Percentiles rank a stretch among this genome's conserved stretches.
Conservation (phyloP, 495 filamentous ascomycete genomes). For the Penicillium ochrochloron region DNA sequence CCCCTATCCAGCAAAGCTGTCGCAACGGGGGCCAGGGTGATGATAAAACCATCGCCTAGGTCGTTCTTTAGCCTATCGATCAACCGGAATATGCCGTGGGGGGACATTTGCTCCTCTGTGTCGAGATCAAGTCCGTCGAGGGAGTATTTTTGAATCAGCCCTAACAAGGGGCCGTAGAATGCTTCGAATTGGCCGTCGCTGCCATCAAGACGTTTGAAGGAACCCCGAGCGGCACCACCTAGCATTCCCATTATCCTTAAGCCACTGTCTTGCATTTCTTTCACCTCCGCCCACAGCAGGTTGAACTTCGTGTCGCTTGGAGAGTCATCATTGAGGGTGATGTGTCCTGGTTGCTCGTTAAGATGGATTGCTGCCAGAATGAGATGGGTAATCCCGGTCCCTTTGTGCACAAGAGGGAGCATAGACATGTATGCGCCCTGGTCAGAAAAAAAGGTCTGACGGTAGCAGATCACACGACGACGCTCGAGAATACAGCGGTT, state of each 20-base stretch:
- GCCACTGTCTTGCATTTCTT: constrained; percentile 51
- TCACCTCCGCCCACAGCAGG: not conserved
- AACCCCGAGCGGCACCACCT: constrained; percentile 75
- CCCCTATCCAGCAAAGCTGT: constrained; percentile 61
- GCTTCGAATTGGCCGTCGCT: constrained; percentile 60
- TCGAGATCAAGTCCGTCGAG: constrained; percentile 81
- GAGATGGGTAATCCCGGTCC: not conserved
- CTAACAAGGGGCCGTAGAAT: constrained; percentile 69
- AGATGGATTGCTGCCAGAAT: not conserved
- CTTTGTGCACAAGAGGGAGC: not conserved
- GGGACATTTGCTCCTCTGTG: constrained; percentile 77
- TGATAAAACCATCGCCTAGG: constrained; percentile 69
- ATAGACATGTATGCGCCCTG: not conserved
- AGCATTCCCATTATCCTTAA: constrained; percentile 81
- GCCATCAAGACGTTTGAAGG: constrained; percentile 66
- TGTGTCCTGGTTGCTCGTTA: not conserved
- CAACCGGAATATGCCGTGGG: constrained; percentile 66
- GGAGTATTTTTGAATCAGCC: constrained; percentile 57
- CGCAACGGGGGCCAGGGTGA: constrained; percentile 80
- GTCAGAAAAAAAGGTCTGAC: not conserved
- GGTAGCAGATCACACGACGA: too few species aligned
- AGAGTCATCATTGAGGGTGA: not conserved
- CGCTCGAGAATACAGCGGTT: too few species aligned
- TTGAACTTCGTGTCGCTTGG: not conserved
- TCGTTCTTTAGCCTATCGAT: constrained; percentile 73